Conservation (phyloP, 129 eudicot species). For the Helichrysum umbraculigerum region DNA sequence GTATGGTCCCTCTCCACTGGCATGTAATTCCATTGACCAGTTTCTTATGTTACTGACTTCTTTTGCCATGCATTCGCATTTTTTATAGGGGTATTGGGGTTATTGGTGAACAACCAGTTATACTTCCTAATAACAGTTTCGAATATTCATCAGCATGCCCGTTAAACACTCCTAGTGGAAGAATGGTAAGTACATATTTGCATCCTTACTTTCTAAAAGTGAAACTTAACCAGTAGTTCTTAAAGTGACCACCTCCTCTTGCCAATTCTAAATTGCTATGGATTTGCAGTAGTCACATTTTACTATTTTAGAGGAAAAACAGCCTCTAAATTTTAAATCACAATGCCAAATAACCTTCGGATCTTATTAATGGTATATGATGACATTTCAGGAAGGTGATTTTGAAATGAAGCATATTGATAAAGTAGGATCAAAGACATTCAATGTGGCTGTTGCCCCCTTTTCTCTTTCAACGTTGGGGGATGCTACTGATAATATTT, state of each 20-base stretch:
- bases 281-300: too few relatives aligned
- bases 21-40: neutral
- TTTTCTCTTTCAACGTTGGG: slow-evolving; percentile 77
- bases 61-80: neutral
- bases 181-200: slow-evolving; percentile 69
- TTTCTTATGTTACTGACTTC: slow-evolving; percentile 6
- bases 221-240: too few relatives aligned
- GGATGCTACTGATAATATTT: slow-evolving; percentile 57
- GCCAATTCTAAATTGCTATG: too few relatives aligned
- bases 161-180: slow-evolving; percentile 80
- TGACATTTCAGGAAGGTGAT: slow-evolving; percentile 70
- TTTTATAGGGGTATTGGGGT: slow-evolving; percentile 86
- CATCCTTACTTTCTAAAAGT: neutral
- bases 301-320: too few relatives aligned
- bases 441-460: slow-evolving; percentile 81
- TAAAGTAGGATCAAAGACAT: slow-evolving; percentile 62
- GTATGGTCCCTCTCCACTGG: slow-evolving; percentile 45
- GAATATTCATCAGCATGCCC: slow-evolving; percentile 98
- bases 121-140: slow-evolving; percentile 86
- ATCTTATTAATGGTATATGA: neutral
- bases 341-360: neutral
- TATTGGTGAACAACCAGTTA: slow-evolving; percentile 96
- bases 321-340: too few relatives aligned
- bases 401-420: slow-evolving; percentile 94
- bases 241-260: neutral